Percentiles rank a stretch among this genome's conserved stretches.
Evolutionary conservation across 1,139 yeast species (phyloP).

Genomic region (Candida pseudoviswanathii): DNA sequence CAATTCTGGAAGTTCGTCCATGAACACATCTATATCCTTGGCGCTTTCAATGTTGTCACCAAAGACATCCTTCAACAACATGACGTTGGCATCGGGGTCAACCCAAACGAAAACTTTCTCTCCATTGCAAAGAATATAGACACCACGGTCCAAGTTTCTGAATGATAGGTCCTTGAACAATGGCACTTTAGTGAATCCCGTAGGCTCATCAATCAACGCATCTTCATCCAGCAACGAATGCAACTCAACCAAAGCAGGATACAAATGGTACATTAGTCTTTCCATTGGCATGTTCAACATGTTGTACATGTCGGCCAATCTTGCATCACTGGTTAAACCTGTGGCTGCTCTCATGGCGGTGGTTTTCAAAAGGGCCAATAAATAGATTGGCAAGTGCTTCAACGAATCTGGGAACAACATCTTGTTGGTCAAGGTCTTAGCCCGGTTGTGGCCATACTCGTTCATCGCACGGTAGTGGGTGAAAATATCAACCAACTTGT

Average conservation of each 20-base stretch:
- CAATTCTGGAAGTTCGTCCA: constrained; percentile 68
- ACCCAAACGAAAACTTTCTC: constrained; percentile 64
- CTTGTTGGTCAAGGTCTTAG: constrained; percentile 58
- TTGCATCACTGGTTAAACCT: constrained; percentile 51
- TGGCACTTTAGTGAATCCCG: constrained; percentile 54
- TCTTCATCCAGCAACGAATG: constrained; percentile 65
- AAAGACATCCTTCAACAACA: constrained; percentile 72
- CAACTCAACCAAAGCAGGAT: constrained; percentile 79
- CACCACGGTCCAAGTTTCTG: constrained; percentile 67
- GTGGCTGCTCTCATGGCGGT: constrained; percentile 58
- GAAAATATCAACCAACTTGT: constrained; percentile 69
- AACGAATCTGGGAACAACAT: constrained; percentile 82
- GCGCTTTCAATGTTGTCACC: constrained; percentile 53
- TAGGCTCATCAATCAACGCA: constrained; percentile 40
- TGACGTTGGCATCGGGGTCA: constrained; percentile 68
- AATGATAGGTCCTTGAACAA: constrained; percentile 48
- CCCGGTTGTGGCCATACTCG: constrained; percentile 50
- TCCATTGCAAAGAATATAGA: constrained; percentile 78
- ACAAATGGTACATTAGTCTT: constrained; percentile 63
- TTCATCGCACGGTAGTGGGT: constrained; percentile 70
- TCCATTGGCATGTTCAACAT: constrained; percentile 61
- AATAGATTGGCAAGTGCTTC: constrained; percentile 67
- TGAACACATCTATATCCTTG: constrained; percentile 49
- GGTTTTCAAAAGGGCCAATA: constrained; percentile 71
- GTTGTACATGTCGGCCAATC: constrained; percentile 60